These are phyloP conservation scores for Rhododendron ferrugineum DNA, from an alignment of 148 eudicot species.

Conservation along the genomic window DNA sequence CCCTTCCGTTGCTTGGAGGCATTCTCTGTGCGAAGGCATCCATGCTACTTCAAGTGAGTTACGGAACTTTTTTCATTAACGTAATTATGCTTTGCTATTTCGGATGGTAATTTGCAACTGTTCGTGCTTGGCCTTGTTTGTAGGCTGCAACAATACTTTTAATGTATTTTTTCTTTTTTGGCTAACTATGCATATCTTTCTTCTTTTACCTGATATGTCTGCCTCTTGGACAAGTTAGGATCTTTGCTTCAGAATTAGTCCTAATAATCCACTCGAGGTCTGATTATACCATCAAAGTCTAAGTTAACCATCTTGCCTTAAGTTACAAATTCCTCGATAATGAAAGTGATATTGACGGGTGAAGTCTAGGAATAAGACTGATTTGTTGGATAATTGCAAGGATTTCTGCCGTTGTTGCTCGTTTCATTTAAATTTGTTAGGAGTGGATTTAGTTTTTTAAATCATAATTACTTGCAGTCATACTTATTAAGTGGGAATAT, in stretches of 20 bases:
- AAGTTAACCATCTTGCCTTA: neutral
- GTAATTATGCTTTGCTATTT: neutral
- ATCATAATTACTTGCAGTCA: neutral
- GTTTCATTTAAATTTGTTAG: neutral
- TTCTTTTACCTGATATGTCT: neutral
- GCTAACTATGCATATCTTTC: neutral
- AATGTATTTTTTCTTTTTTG: neutral
- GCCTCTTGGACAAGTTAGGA: neutral
- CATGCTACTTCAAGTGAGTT: conserved; percentile 80
- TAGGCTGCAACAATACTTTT: neutral
- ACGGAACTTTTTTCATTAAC: neutral
- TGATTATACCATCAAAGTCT: neutral
- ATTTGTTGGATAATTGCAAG: neutral
- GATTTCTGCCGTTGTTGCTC: neutral
- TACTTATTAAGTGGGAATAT: neutral
- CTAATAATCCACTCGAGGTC: neutral
- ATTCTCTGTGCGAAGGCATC: conserved; percentile 95
- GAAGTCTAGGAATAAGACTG: neutral
- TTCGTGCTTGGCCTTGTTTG: neutral
- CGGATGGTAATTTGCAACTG: neutral
- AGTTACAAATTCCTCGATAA: neutral
- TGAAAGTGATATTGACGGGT: neutral
- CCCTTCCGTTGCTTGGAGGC: conserved; percentile 59
- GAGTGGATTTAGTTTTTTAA: neutral
- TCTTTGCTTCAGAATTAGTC: neutral